phyloP scores from a whole-genome alignment of 2,329 filamentous ascomycete species.

The Lasiodiplodia sp. region DNA sequence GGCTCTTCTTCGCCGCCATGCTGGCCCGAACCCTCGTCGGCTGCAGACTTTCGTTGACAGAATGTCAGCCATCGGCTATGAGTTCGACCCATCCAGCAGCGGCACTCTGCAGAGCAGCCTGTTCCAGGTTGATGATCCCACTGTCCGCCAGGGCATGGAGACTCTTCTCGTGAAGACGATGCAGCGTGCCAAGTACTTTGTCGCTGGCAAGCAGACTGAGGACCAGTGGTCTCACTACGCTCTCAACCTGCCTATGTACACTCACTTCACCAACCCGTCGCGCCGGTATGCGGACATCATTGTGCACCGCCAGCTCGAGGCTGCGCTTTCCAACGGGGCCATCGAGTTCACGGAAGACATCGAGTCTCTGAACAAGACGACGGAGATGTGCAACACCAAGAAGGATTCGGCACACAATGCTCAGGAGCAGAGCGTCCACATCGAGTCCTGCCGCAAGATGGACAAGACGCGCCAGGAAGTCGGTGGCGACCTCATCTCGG shows the following conservation, averaged over 20 bases:
- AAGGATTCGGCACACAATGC: conserved; percentile 98
- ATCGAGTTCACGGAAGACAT: conserved; percentile 89
- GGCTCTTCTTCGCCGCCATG: conserved; percentile 87
- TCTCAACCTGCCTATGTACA: conserved; percentile 91
- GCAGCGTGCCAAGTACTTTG: conserved; percentile 94
- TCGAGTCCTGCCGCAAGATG: conserved; percentile 95
- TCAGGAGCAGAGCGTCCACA: conserved; percentile 98
- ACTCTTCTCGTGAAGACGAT: conserved; percentile 93
- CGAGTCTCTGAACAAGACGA: conserved; percentile 87
- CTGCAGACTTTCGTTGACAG: conserved; percentile 90
- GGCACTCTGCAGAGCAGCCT: conserved; percentile 92
- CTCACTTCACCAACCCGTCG: conserved; percentile 95
- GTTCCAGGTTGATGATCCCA: conserved; percentile 88
- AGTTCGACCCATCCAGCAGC: conserved; percentile 88
- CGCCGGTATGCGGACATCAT: conserved; percentile 94
- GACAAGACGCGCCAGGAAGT: conserved; percentile 86
- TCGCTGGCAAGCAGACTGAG: conserved; percentile 78
- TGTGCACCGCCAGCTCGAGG: conserved; percentile 93
- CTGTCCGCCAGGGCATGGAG: conserved; percentile 97
- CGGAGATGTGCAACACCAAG: conserved; percentile 97
- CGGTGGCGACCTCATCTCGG: conserved; percentile 90
- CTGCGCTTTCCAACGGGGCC: conserved; percentile 79
- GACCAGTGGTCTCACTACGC: conserved; percentile 88
- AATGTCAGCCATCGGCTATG: conserved; percentile 89
- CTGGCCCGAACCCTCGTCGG: conserved; percentile 83